Conservation (phyloP, 345 rosid species). For the Nephelium lappaceum region DNA sequence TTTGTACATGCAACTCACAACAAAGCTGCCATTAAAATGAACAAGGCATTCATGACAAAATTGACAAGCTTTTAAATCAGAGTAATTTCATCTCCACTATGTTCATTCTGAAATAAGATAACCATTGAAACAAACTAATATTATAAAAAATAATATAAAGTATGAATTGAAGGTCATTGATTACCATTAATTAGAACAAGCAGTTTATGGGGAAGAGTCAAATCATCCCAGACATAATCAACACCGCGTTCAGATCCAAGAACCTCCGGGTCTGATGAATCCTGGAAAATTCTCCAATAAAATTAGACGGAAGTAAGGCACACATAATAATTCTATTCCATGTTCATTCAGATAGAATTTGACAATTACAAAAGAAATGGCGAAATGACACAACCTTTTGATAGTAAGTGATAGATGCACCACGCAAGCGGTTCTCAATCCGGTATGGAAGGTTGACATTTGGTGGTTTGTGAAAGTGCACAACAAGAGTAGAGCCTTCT, state of each 20-base stretch:
- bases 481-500: slow-evolving; percentile 79
- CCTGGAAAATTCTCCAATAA: slow-evolving; percentile 49
- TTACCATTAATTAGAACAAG: slow-evolving; percentile 77
- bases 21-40: background rate
- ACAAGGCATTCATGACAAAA: background rate
- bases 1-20: background rate
- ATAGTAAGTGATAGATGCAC: slow-evolving; percentile 68
- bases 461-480: slow-evolving; percentile 81
- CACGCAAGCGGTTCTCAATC: slow-evolving; percentile 74
- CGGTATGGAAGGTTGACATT: slow-evolving; percentile 71
- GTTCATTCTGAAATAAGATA: background rate
- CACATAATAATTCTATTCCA: slow-evolving; percentile 4
- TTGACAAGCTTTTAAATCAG: background rate
- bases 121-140: background rate
- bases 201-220: slow-evolving; percentile 82
- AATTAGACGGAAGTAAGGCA: slow-evolving; percentile 11
- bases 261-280: slow-evolving; percentile 74
- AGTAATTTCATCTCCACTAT: background rate
- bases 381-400: slow-evolving; percentile 72
- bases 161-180: slow-evolving; percentile 1
- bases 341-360: slow-evolving; percentile 9
- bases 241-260: slow-evolving; percentile 67
- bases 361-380: slow-evolving; percentile 24
- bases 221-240: slow-evolving; percentile 93
- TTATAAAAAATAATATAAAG: background rate